A percentile compares a stretch with the other conserved stretches of the same genome.
Evolutionary conservation across 2,329 filamentous ascomycete species (phyloP).

Genomic region (Bipolaris oryzae): DNA sequence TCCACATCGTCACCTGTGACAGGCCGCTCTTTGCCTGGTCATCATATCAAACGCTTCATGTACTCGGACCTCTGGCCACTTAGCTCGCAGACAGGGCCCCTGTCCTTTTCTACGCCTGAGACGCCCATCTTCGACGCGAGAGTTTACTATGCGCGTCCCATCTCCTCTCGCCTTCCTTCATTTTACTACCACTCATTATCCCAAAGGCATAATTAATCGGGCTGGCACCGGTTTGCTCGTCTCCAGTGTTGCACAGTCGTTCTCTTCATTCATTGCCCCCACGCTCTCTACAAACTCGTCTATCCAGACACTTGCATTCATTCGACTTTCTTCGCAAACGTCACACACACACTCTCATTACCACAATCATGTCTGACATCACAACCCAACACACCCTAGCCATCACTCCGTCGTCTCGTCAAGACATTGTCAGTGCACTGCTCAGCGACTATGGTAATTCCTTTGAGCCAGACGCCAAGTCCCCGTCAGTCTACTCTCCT

Average conservation of each 20-base stretch:
- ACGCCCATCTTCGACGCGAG: conserved; percentile 37
- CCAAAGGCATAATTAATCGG: conserved; percentile 29
- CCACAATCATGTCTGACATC: conserved; percentile 32
- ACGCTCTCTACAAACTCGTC: conserved; percentile 2
- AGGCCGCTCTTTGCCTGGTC: conserved; percentile 34
- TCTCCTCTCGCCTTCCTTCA: conserved; percentile 28
- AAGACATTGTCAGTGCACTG: conserved; percentile 48
- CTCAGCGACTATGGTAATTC: conserved; percentile 47
- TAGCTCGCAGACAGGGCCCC: conserved; percentile 38
- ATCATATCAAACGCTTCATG: conserved; percentile 44
- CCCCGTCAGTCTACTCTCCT: conserved; percentile 31
- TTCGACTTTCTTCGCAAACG: background rate
- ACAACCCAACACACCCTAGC: conserved; percentile 34
- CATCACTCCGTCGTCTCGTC: conserved; percentile 38
- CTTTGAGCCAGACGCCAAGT: conserved; percentile 33
- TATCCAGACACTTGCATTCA: conserved; percentile 14
- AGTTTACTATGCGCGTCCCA: conserved; percentile 26
- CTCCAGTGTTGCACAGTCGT: conserved; percentile 20
- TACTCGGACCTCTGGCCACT: conserved; percentile 42
- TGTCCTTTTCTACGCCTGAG: conserved; percentile 41
- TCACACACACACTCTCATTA: conserved; percentile 7
- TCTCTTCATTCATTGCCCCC: conserved; percentile 15
- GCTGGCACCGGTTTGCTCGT: conserved; percentile 26
- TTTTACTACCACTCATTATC: conserved; percentile 16
- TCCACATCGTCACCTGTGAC: conserved; percentile 30